Conservation (phyloP, 257 asterid species). For the Echites panduratus region DNA sequence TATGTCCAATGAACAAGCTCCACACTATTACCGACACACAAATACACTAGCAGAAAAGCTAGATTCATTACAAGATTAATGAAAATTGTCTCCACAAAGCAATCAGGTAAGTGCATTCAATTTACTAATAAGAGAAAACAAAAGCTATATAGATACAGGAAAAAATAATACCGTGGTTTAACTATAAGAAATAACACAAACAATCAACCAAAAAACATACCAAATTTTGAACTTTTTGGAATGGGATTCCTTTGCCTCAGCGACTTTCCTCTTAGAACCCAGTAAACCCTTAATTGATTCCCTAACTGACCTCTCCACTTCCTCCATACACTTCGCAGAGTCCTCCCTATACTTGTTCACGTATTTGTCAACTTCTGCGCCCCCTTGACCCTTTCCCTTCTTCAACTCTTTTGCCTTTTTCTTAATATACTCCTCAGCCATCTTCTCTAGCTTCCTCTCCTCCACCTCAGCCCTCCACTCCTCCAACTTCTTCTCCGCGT, state of each 20-base stretch:
- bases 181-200: background rate
- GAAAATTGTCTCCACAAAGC: background rate
- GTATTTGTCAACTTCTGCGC: constrained; percentile 58
- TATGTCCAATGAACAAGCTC: background rate
- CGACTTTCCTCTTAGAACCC: constrained; percentile 50
- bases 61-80: background rate
- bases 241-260: constrained; percentile 25
- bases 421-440: constrained; percentile 78
- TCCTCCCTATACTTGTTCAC: constrained; percentile 84
- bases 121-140: background rate
- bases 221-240: constrained; percentile 69
- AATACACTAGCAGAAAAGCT: background rate
- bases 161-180: too few species aligned
- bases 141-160: too few species aligned
- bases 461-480: constrained; percentile 91
- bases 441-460: constrained; percentile 84
- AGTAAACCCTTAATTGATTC: constrained; percentile 52
- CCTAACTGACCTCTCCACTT: constrained; percentile 69
- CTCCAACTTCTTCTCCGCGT: constrained; percentile 92
- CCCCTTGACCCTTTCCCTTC: constrained; percentile 49
- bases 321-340: constrained; percentile 80
- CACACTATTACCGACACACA: background rate
- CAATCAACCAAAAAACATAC: constrained; percentile 27
- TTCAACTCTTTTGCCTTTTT: constrained; percentile 63
- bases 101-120: background rate